Conservation (phyloP, 2,329 filamentous ascomycete genomes). For the Lachnellula hyalina region DNA sequence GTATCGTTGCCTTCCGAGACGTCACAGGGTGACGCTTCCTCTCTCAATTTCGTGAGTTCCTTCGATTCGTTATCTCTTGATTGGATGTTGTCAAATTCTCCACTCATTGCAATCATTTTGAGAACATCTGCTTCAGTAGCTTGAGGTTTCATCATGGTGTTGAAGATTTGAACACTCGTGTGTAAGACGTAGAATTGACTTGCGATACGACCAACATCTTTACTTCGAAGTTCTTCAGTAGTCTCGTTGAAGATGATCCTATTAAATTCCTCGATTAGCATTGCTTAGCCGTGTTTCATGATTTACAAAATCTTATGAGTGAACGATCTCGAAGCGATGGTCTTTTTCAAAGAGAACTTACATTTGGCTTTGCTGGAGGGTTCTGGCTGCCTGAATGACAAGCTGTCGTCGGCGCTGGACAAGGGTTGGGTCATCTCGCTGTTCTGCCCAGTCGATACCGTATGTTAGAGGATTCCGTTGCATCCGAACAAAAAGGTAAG, state of each 20-base stretch:
- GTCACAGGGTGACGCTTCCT: constrained; percentile 67
- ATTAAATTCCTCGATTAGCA: background rate
- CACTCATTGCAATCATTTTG: constrained; percentile 95
- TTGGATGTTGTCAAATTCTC: constrained; percentile 96
- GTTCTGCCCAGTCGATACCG: constrained; percentile 91
- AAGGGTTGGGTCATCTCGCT: constrained; percentile 78
- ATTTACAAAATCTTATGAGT: no score
- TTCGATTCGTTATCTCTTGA: constrained; percentile 84
- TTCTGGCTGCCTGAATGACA: constrained; percentile 80
- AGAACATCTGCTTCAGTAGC: constrained; percentile 88
- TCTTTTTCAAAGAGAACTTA: background rate
- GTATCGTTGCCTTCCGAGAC: constrained; percentile 65
- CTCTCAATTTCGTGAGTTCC: constrained; percentile 70
- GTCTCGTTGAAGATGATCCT: constrained; percentile 92
- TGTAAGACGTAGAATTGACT: constrained; percentile 97
- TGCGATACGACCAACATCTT: constrained; percentile 93
- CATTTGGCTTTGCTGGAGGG: constrained; percentile 88
- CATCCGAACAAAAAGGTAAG: constrained; percentile 97
- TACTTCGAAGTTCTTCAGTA: constrained; percentile 87
- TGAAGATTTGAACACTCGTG: constrained; percentile 92
- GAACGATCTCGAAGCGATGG: no score
- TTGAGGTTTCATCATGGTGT: constrained; percentile 81
- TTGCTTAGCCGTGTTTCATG: background rate
- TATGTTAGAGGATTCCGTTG: constrained; percentile 85
- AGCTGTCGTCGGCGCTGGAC: constrained; percentile 81